Percentiles rank a stretch among this genome's conserved stretches.
Conservation (phyloP, 306 rosid genomes). For the Pterocarpus macrocarpus region DNA sequence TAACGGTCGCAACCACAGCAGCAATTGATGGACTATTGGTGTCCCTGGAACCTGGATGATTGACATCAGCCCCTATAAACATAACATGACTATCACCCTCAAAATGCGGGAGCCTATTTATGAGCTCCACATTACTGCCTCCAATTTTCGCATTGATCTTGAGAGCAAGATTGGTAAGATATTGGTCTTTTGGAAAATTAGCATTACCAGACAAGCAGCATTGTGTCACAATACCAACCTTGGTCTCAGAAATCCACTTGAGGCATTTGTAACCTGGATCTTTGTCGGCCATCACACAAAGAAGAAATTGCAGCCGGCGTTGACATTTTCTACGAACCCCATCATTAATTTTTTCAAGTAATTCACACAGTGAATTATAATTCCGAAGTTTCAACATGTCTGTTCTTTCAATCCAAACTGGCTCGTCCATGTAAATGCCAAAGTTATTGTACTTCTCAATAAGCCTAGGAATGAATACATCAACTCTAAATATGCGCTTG, state of each 20-base stretch:
- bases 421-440: constrained; percentile 66
- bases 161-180: constrained; percentile 73
- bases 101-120: constrained; percentile 53
- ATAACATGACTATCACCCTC: constrained; percentile 63
- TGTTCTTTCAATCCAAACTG: constrained; percentile 23
- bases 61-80: constrained; percentile 91
- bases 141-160: constrained; percentile 92
- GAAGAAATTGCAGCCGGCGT: constrained; percentile 62
- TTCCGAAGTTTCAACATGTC: constrained; percentile 47
- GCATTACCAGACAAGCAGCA: constrained; percentile 67
- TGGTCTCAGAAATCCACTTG: constrained; percentile 81
- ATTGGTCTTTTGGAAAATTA: constrained; percentile 58
- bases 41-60: constrained; percentile 69
- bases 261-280: constrained; percentile 69
- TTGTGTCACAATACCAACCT: constrained; percentile 80
- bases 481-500: neutral
- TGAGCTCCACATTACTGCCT: constrained; percentile 82
- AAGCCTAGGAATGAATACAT: constrained; percentile 49
- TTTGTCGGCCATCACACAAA: constrained; percentile 70
- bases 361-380: constrained; percentile 33
- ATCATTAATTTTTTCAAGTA: constrained; percentile 51
- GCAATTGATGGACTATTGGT: constrained; percentile 71
- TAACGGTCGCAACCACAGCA: constrained; percentile 75
- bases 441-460: constrained; percentile 47
- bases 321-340: neutral